Evolutionary conservation across 2,329 filamentous ascomycete genomes (phyloP).

Genomic region (Botrytis fabae): DNA sequence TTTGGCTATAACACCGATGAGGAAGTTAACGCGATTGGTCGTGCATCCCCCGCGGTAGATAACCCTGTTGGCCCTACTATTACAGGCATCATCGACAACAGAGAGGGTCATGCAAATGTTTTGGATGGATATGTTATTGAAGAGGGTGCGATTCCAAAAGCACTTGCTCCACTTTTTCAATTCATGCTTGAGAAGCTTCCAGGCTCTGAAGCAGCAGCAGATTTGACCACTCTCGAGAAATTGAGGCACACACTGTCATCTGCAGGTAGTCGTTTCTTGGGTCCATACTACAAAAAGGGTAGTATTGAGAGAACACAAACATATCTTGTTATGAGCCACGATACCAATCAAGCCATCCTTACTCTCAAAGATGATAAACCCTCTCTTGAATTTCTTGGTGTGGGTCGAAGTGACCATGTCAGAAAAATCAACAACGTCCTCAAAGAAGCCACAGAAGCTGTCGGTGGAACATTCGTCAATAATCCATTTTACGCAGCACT

Average conservation of each 20-base stretch:
- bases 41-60: conserved; percentile 49
- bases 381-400: conserved; percentile 59
- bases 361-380: conserved; percentile 60
- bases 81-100: conserved; percentile 61
- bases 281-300: conserved; percentile 57
- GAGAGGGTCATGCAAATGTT: conserved; percentile 52
- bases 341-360: conserved; percentile 57
- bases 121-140: conserved; percentile 64
- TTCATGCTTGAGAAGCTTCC: conserved; percentile 56
- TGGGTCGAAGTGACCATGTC: conserved; percentile 56
- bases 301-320: conserved; percentile 61
- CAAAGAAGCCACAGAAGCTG: conserved; percentile 54
- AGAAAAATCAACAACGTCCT: conserved; percentile 54
- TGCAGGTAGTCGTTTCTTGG: conserved; percentile 55
- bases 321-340: conserved; percentile 53
- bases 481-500: conserved; percentile 59
- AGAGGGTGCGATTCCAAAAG: conserved; percentile 61
- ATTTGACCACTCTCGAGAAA: conserved; percentile 45
- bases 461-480: conserved; percentile 60
- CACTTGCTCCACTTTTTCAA: conserved; percentile 57
- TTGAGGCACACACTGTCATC: conserved; percentile 51
- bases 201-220: conserved; percentile 46
- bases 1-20: conserved; percentile 65
- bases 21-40: conserved; percentile 57
- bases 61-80: conserved; percentile 62